A percentile compares a stretch with the other conserved stretches of the same genome.
Evolutionary conservation across 805 yeast genomes (phyloP).

Genomic region (Candida golubevii): DNA sequence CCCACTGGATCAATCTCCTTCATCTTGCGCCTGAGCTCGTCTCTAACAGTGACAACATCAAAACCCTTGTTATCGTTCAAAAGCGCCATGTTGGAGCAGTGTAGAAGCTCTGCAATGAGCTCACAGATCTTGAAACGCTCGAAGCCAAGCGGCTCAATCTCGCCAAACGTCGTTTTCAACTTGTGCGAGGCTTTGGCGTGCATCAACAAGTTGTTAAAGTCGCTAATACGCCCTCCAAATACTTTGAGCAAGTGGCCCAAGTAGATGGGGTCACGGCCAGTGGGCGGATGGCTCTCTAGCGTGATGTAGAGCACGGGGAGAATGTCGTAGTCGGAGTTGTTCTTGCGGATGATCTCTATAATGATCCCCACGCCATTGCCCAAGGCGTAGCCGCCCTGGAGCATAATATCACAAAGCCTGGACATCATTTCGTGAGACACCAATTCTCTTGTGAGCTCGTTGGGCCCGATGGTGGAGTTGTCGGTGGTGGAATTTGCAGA

Average conservation of each 20-base stretch:
- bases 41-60: conserved; percentile 37
- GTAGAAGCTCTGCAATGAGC: conserved; percentile 43
- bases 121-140: conserved; percentile 45
- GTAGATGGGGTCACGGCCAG: conserved; percentile 45
- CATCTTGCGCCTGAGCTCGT: conserved; percentile 36
- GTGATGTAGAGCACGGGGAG: conserved; percentile 43
- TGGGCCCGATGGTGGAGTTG: conserved; percentile 44
- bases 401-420: conserved; percentile 36
- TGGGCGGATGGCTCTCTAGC: conserved; percentile 44
- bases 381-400: conserved; percentile 43
- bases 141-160: conserved; percentile 40
- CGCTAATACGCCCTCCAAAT: conserved; percentile 34
- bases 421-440: conserved; percentile 36
- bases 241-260: conserved; percentile 41
- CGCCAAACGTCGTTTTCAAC: conserved; percentile 25
- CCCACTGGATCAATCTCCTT: conserved; percentile 41
- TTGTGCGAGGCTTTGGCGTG: conserved; percentile 17
- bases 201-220: conserved; percentile 35
- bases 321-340: conserved; percentile 44
- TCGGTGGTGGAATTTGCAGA: conserved; percentile 45
- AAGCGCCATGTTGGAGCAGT: conserved; percentile 45
- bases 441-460: conserved; percentile 42
- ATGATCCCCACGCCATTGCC: conserved; percentile 48
- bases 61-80: conserved; percentile 42
- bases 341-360: conserved; percentile 43